phyloP scores from a whole-genome alignment of 352 stramenopile species.

The Pythium insidiosum region DNA sequence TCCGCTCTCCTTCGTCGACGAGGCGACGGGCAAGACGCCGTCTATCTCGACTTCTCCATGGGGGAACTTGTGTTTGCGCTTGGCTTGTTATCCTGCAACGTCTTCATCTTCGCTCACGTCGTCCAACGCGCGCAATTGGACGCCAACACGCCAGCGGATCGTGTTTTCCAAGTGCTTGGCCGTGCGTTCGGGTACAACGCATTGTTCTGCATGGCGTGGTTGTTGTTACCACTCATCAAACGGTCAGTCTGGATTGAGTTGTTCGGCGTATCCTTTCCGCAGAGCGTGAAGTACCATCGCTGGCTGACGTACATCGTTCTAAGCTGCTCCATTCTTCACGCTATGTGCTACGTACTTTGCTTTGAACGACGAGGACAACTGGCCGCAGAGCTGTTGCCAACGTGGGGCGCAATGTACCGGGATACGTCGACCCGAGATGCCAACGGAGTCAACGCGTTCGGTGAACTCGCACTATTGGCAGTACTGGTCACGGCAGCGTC shows the following conservation, averaged over 20 bases:
- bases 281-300: conserved; percentile 16
- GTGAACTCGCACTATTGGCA: conserved; percentile 13
- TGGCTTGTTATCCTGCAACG: conserved; percentile 5
- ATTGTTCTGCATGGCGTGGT: conserved; percentile 17
- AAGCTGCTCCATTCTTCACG: conserved; percentile 7
- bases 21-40: too few species aligned
- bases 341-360: conserved; percentile 13
- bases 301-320: conserved; percentile 16
- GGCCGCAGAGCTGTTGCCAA: conserved; percentile 12
- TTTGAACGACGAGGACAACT: conserved; percentile 13
- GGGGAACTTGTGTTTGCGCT: conserved; percentile 20
- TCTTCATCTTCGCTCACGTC: conserved; percentile 16
- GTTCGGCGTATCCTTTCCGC: conserved; percentile 12
- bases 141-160: conserved; percentile 3
- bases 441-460: conserved; percentile 15
- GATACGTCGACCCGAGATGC: conserved; percentile 5
- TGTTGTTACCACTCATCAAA: conserved; percentile 12
- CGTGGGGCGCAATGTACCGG: conserved; percentile 14
- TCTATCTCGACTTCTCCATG: conserved; percentile 17
- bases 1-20: too few species aligned
- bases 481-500: conserved; percentile 13
- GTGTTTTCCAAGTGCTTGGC: conserved; percentile 10
- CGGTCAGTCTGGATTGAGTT: conserved; percentile 19
- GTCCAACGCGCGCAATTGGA: conserved; percentile 3
- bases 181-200: conserved; percentile 19